Conservation (phyloP, 164 flowering plant genomes). For the Platanus orientalis region DNA sequence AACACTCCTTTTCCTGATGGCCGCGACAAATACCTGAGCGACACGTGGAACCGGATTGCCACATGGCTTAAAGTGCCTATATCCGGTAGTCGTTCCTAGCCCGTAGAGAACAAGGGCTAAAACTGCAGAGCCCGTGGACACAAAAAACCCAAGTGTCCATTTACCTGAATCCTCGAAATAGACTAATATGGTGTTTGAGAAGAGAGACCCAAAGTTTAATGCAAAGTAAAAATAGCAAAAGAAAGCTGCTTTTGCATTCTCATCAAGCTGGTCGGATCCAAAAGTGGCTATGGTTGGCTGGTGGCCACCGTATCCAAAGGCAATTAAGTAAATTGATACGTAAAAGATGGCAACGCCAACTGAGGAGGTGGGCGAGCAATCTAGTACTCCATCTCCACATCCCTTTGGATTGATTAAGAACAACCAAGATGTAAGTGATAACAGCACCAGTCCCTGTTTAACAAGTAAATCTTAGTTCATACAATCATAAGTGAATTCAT, state of each 20-base stretch:
- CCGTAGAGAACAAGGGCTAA: conserved; percentile 43
- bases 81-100: conserved; percentile 43
- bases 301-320: conserved; percentile 91
- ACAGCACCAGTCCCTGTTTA: conserved; percentile 58
- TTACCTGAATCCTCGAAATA: conserved; percentile 71
- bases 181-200: conserved; percentile 83
- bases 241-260: conserved; percentile 43
- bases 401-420: conserved; percentile 60
- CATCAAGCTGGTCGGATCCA: conserved; percentile 87
- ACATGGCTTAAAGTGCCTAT: conserved; percentile 51
- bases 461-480: too few species aligned
- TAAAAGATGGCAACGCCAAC: conserved; percentile 46
- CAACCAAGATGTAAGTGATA: conserved; percentile 64
- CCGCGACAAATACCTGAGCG: conserved; percentile 72
- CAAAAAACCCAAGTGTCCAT: conserved; percentile 75
- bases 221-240: conserved; percentile 81
- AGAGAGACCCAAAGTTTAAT: conserved; percentile 66
- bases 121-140: conserved; percentile 52
- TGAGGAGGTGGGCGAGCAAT: conserved; percentile 36
- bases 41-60: conserved; percentile 85
- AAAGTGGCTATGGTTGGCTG: conserved; percentile 93
- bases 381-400: conserved; percentile 45
- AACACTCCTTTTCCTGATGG: conserved; percentile 44
- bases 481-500: too few species aligned
- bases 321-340: conserved; percentile 67